phyloP scores from a whole-genome alignment of 257 asterid species.

The Anisodus acutangulus region DNA sequence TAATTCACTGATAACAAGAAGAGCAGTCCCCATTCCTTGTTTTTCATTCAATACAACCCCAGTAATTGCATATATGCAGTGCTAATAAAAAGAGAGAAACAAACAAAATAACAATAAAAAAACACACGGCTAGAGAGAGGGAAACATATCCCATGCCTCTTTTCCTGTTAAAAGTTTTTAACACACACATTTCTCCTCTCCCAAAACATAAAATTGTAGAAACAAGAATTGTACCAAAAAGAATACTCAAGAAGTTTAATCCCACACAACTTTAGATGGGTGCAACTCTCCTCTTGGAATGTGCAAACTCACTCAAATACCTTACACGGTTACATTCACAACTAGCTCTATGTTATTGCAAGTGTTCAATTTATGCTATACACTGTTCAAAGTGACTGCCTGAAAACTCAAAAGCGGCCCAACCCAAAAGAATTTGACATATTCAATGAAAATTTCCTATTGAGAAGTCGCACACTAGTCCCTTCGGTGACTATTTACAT shows the following conservation, averaged over 20 bases:
- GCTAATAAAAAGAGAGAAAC: background rate
- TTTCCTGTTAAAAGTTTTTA: background rate
- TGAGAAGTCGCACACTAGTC: slow-evolving; percentile 8
- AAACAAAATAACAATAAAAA: background rate
- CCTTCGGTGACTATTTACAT: slow-evolving; percentile 5
- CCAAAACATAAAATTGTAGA: slow-evolving; percentile 10
- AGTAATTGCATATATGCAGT: background rate
- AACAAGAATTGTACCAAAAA: background rate
- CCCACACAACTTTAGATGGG: background rate
- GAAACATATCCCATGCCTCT: background rate
- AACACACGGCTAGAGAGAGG: background rate
- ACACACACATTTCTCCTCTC: background rate
- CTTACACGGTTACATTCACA: background rate
- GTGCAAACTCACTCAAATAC: background rate
- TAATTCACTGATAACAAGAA: background rate
- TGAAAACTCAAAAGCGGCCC: background rate
- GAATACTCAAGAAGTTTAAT: background rate
- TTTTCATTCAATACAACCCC: background rate
- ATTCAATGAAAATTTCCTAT: background rate
- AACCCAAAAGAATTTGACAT: slow-evolving; percentile 6
- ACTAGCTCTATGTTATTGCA: slow-evolving; percentile 22
- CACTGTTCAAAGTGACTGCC: background rate
- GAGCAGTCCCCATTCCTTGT: background rate
- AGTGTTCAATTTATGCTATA: slow-evolving; percentile 11
- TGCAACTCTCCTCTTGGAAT: background rate